Evolutionary conservation across 2,329 filamentous ascomycete genomes (phyloP).

Genomic region (Fusarium devonianum): DNA sequence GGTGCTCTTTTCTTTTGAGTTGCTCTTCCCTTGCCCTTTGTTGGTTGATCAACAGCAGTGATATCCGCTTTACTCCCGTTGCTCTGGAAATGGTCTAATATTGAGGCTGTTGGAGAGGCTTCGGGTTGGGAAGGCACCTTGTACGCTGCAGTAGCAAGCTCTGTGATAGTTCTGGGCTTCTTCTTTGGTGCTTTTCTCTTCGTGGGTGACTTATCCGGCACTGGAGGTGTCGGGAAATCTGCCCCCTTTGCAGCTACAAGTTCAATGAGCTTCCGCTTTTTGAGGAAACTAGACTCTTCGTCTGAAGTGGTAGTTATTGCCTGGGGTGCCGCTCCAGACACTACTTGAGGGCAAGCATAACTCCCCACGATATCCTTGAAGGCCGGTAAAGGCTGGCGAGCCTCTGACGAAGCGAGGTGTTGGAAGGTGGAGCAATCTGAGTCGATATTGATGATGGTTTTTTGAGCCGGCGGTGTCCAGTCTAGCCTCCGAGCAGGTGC

Average conservation of each 20-base stretch:
- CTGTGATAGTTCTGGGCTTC: constrained; percentile 80
- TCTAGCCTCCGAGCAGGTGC: constrained; percentile 64
- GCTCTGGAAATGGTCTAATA: constrained; percentile 53
- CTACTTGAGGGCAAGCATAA: constrained; percentile 49
- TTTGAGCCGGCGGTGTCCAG: constrained; percentile 72
- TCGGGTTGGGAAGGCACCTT: constrained; percentile 44
- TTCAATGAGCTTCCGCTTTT: constrained; percentile 66
- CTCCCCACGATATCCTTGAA: constrained; percentile 55
- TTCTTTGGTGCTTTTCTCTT: constrained; percentile 68
- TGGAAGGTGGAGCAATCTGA: constrained; percentile 43
- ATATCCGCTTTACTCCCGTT: neutral
- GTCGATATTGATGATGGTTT: constrained; percentile 41
- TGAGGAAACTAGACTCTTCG: constrained; percentile 48
- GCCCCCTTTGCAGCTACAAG: constrained; percentile 50
- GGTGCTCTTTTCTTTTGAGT: constrained; percentile 45
- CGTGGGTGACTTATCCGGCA: constrained; percentile 43
- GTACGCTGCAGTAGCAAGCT: constrained; percentile 77
- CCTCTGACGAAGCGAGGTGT: constrained; percentile 11
- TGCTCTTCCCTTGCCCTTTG: constrained; percentile 45
- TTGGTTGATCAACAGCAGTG: constrained; percentile 5
- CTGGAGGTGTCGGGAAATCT: constrained; percentile 30
- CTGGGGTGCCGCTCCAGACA: constrained; percentile 34
- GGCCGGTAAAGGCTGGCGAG: constrained; percentile 37
- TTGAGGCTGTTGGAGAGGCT: constrained; percentile 46
- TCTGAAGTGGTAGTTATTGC: constrained; percentile 28